These are phyloP conservation scores for Exophiala oligosperma DNA, from an alignment of 2,329 filamentous ascomycete species.

Conservation along the genomic window DNA sequence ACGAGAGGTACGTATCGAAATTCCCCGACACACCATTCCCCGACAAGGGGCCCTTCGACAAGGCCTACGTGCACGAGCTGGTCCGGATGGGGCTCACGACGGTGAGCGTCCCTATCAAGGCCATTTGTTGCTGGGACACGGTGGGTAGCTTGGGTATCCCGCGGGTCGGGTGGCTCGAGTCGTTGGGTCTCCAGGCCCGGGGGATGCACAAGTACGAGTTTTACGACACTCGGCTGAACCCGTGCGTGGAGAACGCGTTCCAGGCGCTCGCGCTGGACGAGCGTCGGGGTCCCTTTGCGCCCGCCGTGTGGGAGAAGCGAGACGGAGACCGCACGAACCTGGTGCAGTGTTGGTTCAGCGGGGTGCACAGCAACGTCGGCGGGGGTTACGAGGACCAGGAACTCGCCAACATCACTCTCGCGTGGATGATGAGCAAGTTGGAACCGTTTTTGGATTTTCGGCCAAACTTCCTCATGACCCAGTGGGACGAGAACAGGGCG, in stretches of 20 bases:
- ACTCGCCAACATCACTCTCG: slow-evolving; percentile 49
- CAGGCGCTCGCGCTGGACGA: slow-evolving; percentile 38
- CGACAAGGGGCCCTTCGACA: slow-evolving; percentile 30
- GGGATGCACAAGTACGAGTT: slow-evolving; percentile 35
- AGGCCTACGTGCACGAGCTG: slow-evolving; percentile 31
- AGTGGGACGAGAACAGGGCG: slow-evolving; percentile 22
- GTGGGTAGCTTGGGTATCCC: slow-evolving; percentile 37
- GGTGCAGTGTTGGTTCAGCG: slow-evolving; percentile 50
- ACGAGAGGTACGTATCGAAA: slow-evolving; percentile 30
- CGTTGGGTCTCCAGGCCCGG: slow-evolving; percentile 14
- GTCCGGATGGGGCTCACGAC: slow-evolving; percentile 25
- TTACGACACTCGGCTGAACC: slow-evolving; percentile 34
- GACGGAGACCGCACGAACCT: slow-evolving; percentile 34
- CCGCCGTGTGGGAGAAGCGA: slow-evolving; percentile 35
- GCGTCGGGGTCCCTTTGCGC: slow-evolving; percentile 34
- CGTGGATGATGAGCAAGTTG: slow-evolving; percentile 53
- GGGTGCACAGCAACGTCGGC: slow-evolving; percentile 51
- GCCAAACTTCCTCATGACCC: slow-evolving; percentile 25
- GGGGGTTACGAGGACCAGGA: slow-evolving; percentile 50
- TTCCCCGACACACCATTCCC: slow-evolving; percentile 33
- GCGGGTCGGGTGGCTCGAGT: slow-evolving; percentile 22
- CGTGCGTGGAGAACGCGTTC: slow-evolving; percentile 36
- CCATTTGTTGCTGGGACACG: slow-evolving; percentile 37
- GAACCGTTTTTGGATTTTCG: slow-evolving; percentile 32
- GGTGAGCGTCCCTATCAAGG: slow-evolving; percentile 32